phyloP scores from a whole-genome alignment of 2,329 filamentous ascomycete genomes.

The Alternaria gansuensis region DNA sequence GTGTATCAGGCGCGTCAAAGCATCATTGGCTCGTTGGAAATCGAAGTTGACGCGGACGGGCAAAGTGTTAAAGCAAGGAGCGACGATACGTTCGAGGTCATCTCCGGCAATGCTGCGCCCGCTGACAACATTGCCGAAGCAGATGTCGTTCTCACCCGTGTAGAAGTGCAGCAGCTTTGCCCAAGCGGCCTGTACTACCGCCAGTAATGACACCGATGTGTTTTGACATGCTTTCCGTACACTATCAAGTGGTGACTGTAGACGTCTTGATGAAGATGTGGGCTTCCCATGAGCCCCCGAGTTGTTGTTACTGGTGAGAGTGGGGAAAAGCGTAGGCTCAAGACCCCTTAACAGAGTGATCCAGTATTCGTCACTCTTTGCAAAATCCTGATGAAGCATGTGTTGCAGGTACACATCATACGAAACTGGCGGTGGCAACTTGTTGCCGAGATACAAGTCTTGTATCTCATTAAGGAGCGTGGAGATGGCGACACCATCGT shows the following conservation, averaged over 20 bases:
- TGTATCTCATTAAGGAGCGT: constrained; percentile 76
- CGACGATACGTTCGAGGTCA: constrained; percentile 75
- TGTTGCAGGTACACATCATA: constrained; percentile 72
- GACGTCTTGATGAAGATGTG: constrained; percentile 38
- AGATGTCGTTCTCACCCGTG: constrained; percentile 70
- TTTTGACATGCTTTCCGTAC: constrained; percentile 36
- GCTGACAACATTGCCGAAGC: constrained; percentile 87
- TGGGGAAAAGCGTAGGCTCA: constrained; percentile 55
- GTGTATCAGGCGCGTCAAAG: constrained; percentile 69
- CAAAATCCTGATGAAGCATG: constrained; percentile 61
- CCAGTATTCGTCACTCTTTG: constrained; percentile 73
- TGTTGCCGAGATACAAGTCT: constrained; percentile 58
- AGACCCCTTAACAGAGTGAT: constrained; percentile 63
- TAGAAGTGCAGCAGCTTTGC: constrained; percentile 68
- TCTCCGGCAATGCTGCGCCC: constrained; percentile 74
- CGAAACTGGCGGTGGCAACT: constrained; percentile 61
- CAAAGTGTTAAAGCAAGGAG: constrained; percentile 91
- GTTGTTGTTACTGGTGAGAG: constrained; percentile 35
- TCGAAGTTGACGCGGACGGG: constrained; percentile 71
- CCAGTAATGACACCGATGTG: constrained; percentile 61
- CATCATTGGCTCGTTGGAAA: constrained; percentile 59
- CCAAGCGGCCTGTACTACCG: constrained; percentile 78
- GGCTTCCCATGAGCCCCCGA: background rate
- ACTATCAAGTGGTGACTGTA: constrained; percentile 36
- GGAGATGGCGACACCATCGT: constrained; percentile 82